Evolutionary conservation across 2,329 filamentous ascomycete species (phyloP).

Genomic region (Epichloe hybrida): DNA sequence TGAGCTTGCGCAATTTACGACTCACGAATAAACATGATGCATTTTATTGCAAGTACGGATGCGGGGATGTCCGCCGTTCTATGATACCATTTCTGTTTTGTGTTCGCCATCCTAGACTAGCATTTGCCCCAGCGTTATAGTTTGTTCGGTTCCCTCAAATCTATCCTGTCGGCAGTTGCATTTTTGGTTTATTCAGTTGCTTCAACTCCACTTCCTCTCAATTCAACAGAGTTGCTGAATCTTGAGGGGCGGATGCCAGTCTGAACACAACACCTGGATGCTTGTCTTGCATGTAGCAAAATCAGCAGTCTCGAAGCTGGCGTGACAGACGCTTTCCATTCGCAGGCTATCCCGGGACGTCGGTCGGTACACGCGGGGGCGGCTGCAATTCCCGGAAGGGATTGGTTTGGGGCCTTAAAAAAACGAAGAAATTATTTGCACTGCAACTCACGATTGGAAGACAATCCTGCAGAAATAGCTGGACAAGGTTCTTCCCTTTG

Average conservation of each 20-base stretch:
- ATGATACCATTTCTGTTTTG: constrained; percentile 3
- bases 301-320: background rate
- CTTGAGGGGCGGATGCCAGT: background rate
- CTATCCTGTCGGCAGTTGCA: background rate
- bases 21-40: constrained; percentile 2
- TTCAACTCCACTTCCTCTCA: background rate
- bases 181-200: background rate
- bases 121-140: background rate
- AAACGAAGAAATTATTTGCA: too few relatives aligned
- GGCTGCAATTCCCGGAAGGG: background rate
- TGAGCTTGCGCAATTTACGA: constrained; percentile 2
- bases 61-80: background rate
- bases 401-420: too few relatives aligned
- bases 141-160: background rate
- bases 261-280: background rate
- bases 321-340: background rate
- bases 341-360: too few relatives aligned
- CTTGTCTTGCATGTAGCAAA: background rate
- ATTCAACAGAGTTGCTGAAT: background rate
- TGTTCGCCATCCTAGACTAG: constrained; percentile 7
- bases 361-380: too few relatives aligned
- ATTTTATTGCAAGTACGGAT: background rate
- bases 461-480: too few relatives aligned
- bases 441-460: too few relatives aligned
- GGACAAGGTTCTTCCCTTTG: too few relatives aligned